These are phyloP conservation scores for Cucumis cinereus DNA, from an alignment of 306 rosid species.

Conservation along the genomic window DNA sequence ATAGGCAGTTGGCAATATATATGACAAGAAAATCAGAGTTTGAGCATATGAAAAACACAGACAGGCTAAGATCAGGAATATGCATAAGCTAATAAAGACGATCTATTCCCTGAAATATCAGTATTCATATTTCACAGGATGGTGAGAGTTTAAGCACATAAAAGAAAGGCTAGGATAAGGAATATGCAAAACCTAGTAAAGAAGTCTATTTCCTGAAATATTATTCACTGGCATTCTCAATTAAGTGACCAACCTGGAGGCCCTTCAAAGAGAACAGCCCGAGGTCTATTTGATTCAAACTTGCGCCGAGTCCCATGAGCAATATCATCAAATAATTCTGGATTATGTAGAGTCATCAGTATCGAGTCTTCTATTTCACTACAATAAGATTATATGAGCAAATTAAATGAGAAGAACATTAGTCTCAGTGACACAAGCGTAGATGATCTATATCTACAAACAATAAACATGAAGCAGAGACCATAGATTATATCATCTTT, in stretches of 20 bases:
- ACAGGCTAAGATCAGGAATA: not conserved
- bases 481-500: not conserved
- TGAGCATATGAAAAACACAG: not conserved
- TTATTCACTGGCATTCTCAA: not conserved
- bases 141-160: no score
- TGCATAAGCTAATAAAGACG: not conserved
- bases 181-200: not conserved
- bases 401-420: not conserved
- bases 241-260: constrained; percentile 56
- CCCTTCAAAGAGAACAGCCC: constrained; percentile 92
- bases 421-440: not conserved
- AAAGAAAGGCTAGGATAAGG: not conserved
- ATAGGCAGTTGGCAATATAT: not conserved
- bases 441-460: not conserved
- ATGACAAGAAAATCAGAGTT: not conserved
- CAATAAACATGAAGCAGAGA: constrained; percentile 1
- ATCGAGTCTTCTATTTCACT: constrained; percentile 83
- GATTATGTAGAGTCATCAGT: constrained; percentile 71
- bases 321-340: constrained; percentile 77
- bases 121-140: not conserved
- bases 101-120: not conserved
- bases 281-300: constrained; percentile 83
- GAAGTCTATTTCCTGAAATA: not conserved
- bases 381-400: constrained; percentile 15
- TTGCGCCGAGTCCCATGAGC: constrained; percentile 71